Percentiles rank a stretch among this genome's conserved stretches.
phyloP scores from a whole-genome alignment of 2,329 filamentous ascomycete species.

The Ophiocordyceps unilateralis region DNA sequence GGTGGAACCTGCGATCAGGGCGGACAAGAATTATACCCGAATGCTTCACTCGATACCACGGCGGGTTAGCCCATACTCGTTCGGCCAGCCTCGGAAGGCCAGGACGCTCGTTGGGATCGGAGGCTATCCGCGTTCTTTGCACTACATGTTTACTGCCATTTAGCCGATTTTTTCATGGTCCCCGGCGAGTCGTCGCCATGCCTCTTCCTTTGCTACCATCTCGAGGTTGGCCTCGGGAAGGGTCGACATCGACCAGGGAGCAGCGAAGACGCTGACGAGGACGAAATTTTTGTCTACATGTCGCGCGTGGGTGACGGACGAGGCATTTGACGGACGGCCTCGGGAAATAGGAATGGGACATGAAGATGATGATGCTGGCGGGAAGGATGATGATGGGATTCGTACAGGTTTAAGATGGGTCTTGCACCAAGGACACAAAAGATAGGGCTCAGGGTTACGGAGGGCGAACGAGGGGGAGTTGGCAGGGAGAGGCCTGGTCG shows the following conservation, averaged over 20 bases:
- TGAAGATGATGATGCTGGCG: neutral
- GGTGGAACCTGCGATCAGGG: slow-evolving; percentile 3
- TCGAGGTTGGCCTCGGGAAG: neutral
- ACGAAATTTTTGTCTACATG: neutral
- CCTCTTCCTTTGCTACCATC: neutral
- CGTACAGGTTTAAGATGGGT: neutral
- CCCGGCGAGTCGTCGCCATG: neutral
- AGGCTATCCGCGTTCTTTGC: slow-evolving; percentile 1
- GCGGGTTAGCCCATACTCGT: slow-evolving; percentile 2
- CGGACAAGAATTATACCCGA: slow-evolving; percentile 6
- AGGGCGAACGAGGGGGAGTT: slow-evolving; percentile 1
- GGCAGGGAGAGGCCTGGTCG: neutral
- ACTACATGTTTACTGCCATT: slow-evolving; percentile 1
- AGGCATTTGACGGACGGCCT: neutral
- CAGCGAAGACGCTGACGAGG: neutral
- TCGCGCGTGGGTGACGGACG: neutral
- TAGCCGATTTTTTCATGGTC: neutral
- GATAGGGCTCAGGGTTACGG: neutral
- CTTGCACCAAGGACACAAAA: neutral
- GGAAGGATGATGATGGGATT: too few relatives aligned
- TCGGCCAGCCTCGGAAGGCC: slow-evolving; percentile 1
- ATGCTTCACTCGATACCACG: slow-evolving; percentile 7
- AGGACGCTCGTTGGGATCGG: neutral
- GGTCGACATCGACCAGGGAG: neutral
- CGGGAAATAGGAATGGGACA: neutral